These are phyloP conservation scores for Lactuca sativa DNA, from an alignment of 129 eudicot genomes.

Conservation along the genomic window DNA sequence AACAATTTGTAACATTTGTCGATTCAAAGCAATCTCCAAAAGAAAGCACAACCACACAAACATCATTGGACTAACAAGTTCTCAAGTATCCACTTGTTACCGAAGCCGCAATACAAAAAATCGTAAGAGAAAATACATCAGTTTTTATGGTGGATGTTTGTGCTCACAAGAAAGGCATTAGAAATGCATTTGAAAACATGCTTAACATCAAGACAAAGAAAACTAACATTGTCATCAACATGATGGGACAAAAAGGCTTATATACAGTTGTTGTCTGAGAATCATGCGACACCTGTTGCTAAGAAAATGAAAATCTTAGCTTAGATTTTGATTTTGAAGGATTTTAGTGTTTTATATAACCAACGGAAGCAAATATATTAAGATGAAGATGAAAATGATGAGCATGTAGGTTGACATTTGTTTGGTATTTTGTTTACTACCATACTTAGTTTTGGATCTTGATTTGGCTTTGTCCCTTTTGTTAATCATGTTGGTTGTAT, in stretches of 20 bases:
- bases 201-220: constrained; percentile 56
- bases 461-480: not conserved
- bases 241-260: constrained; percentile 72
- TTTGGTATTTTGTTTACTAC: constrained; percentile 6
- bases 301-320: constrained; percentile 48
- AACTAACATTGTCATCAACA: constrained; percentile 52
- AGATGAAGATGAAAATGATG: constrained; percentile 18
- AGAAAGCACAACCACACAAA: constrained; percentile 20
- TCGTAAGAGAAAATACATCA: constrained; percentile 45
- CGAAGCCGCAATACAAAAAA: constrained; percentile 48
- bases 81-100: constrained; percentile 56
- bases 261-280: constrained; percentile 40
- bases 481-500: not conserved
- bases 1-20: constrained; percentile 20
- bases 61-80: constrained; percentile 44
- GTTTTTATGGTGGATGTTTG: constrained; percentile 57
- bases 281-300: constrained; percentile 57
- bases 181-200: constrained; percentile 51
- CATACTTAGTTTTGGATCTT: not conserved
- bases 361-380: constrained; percentile 11
- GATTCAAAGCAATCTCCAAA: constrained; percentile 21
- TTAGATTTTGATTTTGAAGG: not conserved
- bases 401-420: not conserved
- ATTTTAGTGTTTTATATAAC: constrained; percentile 21
- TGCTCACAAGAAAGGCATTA: constrained; percentile 62